Percentiles rank a stretch among this genome's conserved stretches.
These are phyloP conservation scores for Pythium graminicola DNA, from an alignment of 352 stramenopile species.

Conservation along the genomic window DNA sequence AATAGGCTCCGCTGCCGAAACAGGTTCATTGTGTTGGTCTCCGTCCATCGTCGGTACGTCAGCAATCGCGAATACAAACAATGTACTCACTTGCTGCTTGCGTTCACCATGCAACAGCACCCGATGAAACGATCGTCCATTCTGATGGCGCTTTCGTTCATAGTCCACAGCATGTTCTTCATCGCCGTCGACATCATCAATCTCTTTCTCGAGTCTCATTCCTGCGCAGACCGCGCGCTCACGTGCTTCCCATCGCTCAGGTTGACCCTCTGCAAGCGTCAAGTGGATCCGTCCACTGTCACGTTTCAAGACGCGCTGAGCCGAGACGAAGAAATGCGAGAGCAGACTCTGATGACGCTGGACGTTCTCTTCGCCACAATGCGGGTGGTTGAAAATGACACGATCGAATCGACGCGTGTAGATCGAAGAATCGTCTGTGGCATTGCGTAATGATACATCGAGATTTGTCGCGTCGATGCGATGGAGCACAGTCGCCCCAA, in stretches of 20 bases:
- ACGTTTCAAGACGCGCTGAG: slow-evolving; percentile 33
- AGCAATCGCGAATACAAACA: slow-evolving; percentile 46
- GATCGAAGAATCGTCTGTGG: not conserved
- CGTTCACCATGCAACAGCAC: slow-evolving; percentile 65
- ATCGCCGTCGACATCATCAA: slow-evolving; percentile 41
- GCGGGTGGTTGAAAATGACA: slow-evolving; percentile 94
- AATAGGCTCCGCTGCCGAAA: not conserved
- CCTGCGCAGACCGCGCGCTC: slow-evolving; percentile 38
- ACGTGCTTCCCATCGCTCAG: slow-evolving; percentile 67
- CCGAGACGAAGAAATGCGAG: slow-evolving; percentile 86
- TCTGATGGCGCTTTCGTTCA: slow-evolving; percentile 85
- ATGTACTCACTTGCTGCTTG: slow-evolving; percentile 52
- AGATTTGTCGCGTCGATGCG: slow-evolving; percentile 66
- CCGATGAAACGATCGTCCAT: slow-evolving; percentile 79
- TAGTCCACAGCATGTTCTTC: slow-evolving; percentile 35
- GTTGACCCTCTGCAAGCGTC: slow-evolving; percentile 67
- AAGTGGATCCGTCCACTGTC: slow-evolving; percentile 40
- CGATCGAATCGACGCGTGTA: slow-evolving; percentile 41
- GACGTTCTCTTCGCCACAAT: slow-evolving; percentile 89
- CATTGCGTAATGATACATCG: slow-evolving; percentile 28
- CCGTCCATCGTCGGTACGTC: not conserved
- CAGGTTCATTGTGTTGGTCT: too few relatives aligned
- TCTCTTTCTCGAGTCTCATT: slow-evolving; percentile 36
- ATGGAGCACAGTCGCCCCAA: slow-evolving; percentile 44
- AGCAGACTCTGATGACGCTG: slow-evolving; percentile 82